These are phyloP conservation scores for Soucietia sequanensis DNA, from an alignment of 805 yeast species.

Conservation along the genomic window DNA sequence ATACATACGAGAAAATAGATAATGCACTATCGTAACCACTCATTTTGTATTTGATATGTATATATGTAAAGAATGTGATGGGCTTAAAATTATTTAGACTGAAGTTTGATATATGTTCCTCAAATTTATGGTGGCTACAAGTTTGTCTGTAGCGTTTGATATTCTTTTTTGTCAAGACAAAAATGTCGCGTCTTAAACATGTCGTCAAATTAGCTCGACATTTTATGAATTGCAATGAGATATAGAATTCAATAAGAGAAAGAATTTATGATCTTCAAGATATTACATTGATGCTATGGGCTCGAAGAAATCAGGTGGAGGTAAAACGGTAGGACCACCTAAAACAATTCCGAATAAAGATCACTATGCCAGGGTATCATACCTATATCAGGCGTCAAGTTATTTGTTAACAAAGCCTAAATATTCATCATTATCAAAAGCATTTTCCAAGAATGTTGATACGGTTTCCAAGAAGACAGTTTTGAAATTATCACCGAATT, in stretches of 20 bases:
- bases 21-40: constrained; percentile 99
- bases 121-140: too few species aligned
- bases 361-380: constrained; percentile 58
- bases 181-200: too few species aligned
- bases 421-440: constrained; percentile 49
- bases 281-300: too few species aligned
- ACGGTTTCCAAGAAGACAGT: constrained; percentile 68
- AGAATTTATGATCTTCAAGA: too few species aligned
- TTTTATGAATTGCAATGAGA: too few species aligned
- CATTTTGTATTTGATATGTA: constrained; percentile 48
- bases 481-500: constrained; percentile 55
- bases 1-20: constrained; percentile 89
- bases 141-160: too few species aligned
- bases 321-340: constrained; percentile 25
- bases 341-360: constrained; percentile 51
- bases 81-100: not conserved
- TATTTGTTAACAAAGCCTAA: constrained; percentile 22
- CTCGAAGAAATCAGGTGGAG: too few species aligned
- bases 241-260: too few species aligned
- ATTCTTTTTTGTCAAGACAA: too few species aligned
- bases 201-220: too few species aligned
- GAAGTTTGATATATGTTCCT: too few species aligned
- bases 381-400: constrained; percentile 54
- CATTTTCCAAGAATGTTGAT: constrained; percentile 54
- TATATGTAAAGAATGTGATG: not conserved